A percentile compares a stretch with the other conserved stretches of the same genome.
phyloP scores from a whole-genome alignment of 2,329 filamentous ascomycete genomes.

The Colletotrichum sp. region DNA sequence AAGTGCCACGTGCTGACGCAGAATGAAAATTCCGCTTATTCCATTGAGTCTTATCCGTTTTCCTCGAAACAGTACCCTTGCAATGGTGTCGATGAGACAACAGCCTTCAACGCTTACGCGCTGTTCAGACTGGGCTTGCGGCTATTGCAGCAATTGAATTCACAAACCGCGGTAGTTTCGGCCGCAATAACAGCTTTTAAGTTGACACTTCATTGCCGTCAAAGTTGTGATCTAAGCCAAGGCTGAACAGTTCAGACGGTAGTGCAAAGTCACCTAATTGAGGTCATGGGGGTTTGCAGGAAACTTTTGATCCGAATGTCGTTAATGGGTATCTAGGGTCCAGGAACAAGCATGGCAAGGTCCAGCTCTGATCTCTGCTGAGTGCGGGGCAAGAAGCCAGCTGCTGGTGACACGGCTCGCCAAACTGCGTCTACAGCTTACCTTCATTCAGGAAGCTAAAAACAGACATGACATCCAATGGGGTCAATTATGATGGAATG shows the following conservation, averaged over 20 bases:
- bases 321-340: neutral
- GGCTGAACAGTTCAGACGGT: neutral
- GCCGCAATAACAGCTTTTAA: neutral
- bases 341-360: neutral
- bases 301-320: neutral
- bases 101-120: neutral
- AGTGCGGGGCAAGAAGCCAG: neutral
- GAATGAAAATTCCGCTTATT: neutral
- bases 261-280: neutral
- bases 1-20: neutral
- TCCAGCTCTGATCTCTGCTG: neutral
- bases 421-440: neutral
- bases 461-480: neutral
- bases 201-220: neutral
- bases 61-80: neutral
- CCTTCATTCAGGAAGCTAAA: neutral
- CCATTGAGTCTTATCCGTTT: neutral
- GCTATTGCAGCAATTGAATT: neutral
- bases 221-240: neutral
- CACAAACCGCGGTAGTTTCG: neutral
- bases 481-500: neutral
- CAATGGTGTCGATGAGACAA: neutral
- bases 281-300: neutral
- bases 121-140: neutral
- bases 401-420: neutral